phyloP scores from a whole-genome alignment of 352 stramenopile genomes.

The Pythium aphanidermatum region DNA sequence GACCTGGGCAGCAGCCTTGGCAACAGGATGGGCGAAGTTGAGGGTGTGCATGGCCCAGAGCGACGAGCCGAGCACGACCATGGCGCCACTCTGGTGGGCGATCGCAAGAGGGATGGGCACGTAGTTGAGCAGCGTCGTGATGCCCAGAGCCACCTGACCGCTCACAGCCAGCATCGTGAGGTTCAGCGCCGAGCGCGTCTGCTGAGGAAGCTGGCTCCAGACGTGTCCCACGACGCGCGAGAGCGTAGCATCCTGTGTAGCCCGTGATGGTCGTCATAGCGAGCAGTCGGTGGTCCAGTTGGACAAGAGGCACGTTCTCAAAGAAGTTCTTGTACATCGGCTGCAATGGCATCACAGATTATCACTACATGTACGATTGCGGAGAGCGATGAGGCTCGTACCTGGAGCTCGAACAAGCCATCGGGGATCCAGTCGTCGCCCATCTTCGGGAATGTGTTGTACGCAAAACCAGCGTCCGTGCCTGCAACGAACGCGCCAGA shows the following conservation, averaged over 20 bases:
- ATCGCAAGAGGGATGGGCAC: slow-evolving; percentile 95
- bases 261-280: slow-evolving; percentile 86
- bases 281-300: slow-evolving; percentile 97
- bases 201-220: slow-evolving; percentile 82
- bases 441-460: slow-evolving; percentile 98
- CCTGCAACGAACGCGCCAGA: slow-evolving; percentile 95
- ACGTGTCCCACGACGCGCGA: slow-evolving; percentile 65
- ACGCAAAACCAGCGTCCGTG: slow-evolving; percentile 97
- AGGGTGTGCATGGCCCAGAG: slow-evolving; percentile 91
- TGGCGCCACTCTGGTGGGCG: slow-evolving; percentile 94
- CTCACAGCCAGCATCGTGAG: slow-evolving; percentile 61
- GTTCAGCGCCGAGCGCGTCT: slow-evolving; percentile 73
- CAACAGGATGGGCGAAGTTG: slow-evolving; percentile 68
- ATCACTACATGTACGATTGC: too few species aligned
- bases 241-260: slow-evolving; percentile 60
- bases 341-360: too few species aligned
- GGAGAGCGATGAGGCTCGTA: too few species aligned
- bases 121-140: slow-evolving; percentile 95
- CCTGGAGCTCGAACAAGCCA: slow-evolving; percentile 85
- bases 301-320: slow-evolving; percentile 98
- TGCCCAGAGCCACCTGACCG: slow-evolving; percentile 92
- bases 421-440: slow-evolving; percentile 92
- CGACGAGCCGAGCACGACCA: slow-evolving; percentile 91
- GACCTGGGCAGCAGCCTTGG: slow-evolving; percentile 34
- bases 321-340: slow-evolving; percentile 95